Evolutionary conservation across 179 eudicot genomes (phyloP), one percentile per base, ranked within the genome.

Genomic region (Vitellaria paradoxa): DNA sequence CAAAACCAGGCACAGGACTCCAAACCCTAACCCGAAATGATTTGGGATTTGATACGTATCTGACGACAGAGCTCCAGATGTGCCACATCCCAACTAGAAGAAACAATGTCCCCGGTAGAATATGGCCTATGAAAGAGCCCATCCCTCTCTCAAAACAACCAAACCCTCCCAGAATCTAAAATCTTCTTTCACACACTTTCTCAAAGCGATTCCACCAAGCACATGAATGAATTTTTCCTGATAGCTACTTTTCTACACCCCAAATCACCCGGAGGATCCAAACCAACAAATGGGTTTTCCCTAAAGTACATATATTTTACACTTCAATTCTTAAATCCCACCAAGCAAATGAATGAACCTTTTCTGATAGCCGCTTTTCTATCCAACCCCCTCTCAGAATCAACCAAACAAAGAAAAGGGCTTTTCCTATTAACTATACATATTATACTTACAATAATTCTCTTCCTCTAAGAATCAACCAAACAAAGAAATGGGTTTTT

Each of bases 121-220:
- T 85, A 87, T 94, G 98, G 68, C 98, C 98, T 59, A 76, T 78
- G 81, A 94, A 94, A 40, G 98, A 94, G 26, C 98, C 98, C 97
- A 92, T 50, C 30, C 17, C 17, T 46, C 59, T 5, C 47, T 24
- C 18, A 52, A 67, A 67, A 67, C 52, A 17, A 67, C 70, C 50
- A 67, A 42, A 17, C 17, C 69, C 45, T 4, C 37, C 37, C 37
- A 2, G 37, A 10, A 17, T 67, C 50, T 11, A 13, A 67, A 0
- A n/a, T 6, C 50, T 26, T 6, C 7, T 49, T 7, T 47, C 62
- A n/a, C 60, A 52, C 24, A 17, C 67, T 60, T 40, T 73, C 65
- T 73, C 76, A 37, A 57, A 72, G 47, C 18, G 47, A 57, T 72
- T 72, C 49, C 62, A 40, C 65, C 24, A 56, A 72, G 5, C 65